Evolutionary conservation across 2,329 filamentous ascomycete genomes (phyloP).

Genomic region (Bipolaris bicolor): DNA sequence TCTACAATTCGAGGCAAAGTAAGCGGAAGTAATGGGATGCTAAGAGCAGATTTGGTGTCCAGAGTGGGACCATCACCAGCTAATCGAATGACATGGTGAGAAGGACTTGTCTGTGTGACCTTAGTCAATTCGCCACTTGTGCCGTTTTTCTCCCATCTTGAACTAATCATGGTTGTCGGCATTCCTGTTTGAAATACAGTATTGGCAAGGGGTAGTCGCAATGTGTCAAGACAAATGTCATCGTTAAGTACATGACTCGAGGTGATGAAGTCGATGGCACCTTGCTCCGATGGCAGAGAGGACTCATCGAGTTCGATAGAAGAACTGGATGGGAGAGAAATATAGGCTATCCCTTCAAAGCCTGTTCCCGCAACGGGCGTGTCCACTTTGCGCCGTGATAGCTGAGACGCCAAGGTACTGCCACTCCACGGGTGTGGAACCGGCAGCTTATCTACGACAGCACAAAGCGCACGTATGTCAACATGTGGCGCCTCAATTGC

Average conservation of each 20-base stretch:
- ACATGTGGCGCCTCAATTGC: neutral
- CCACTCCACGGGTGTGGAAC: constrained; percentile 17
- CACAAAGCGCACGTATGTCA: constrained; percentile 34
- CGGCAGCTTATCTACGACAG: constrained; percentile 49
- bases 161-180: constrained; percentile 35
- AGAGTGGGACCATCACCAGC: neutral
- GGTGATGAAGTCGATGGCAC: constrained; percentile 35
- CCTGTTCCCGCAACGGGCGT: constrained; percentile 32
- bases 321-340: constrained; percentile 19
- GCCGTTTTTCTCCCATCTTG: constrained; percentile 27
- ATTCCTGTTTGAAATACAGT: constrained; percentile 77
- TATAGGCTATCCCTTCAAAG: constrained; percentile 46
- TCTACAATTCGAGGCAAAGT: constrained; percentile 67
- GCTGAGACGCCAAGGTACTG: neutral
- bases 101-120: constrained; percentile 19
- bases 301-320: constrained; percentile 16
- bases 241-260: constrained; percentile 6
- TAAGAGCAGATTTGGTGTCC: constrained; percentile 23
- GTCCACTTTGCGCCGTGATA: constrained; percentile 1
- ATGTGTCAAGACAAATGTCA: constrained; percentile 12
- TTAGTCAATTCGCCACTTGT: constrained; percentile 9
- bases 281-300: constrained; percentile 20
- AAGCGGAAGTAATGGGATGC: constrained; percentile 65
- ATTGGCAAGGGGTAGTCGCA: constrained; percentile 73
- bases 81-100: constrained; percentile 26